These are phyloP conservation scores for Glycine soja DNA, from an alignment of 306 rosid species.

Conservation along the genomic window DNA sequence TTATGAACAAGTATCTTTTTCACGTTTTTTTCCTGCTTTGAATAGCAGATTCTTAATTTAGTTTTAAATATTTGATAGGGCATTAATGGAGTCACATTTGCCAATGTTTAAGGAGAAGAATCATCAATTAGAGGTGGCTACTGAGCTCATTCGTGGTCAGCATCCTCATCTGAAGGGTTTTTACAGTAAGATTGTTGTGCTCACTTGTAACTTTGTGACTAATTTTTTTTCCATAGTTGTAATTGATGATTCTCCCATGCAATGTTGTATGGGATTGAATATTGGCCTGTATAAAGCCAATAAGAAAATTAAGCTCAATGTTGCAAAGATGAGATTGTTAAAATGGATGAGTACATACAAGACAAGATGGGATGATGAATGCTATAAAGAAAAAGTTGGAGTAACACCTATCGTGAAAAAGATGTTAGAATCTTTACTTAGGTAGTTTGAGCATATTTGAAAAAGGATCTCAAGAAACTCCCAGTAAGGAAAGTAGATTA, in stretches of 20 bases:
- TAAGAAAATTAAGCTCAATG: too few relatives aligned
- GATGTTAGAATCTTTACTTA: too few relatives aligned
- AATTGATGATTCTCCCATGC: neutral
- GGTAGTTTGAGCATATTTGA: too few relatives aligned
- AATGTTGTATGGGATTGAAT: too few relatives aligned
- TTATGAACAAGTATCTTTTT: neutral
- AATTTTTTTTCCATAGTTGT: neutral
- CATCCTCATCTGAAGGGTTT: slow-evolving; percentile 72
- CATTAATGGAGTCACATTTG: slow-evolving; percentile 80
- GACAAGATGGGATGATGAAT: too few relatives aligned
- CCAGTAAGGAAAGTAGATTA: too few relatives aligned
- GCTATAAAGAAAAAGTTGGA: too few relatives aligned
- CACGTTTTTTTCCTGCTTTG: neutral
- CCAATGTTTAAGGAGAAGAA: slow-evolving; percentile 78
- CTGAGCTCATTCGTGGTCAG: slow-evolving; percentile 89
- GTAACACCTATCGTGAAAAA: too few relatives aligned
- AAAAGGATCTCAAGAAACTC: too few relatives aligned
- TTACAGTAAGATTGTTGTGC: slow-evolving; percentile 63
- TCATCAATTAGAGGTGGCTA: slow-evolving; percentile 85
- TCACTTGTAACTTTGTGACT: neutral
- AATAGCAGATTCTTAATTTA: slow-evolving; percentile 5
- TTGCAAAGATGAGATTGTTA: too few relatives aligned
- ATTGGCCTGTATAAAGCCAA: too few relatives aligned
- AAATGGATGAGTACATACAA: too few relatives aligned
- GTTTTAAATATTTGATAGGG: slow-evolving; percentile 50